Conservation (phyloP, 441 rosid species). For the Theobroma grandiflorum region DNA sequence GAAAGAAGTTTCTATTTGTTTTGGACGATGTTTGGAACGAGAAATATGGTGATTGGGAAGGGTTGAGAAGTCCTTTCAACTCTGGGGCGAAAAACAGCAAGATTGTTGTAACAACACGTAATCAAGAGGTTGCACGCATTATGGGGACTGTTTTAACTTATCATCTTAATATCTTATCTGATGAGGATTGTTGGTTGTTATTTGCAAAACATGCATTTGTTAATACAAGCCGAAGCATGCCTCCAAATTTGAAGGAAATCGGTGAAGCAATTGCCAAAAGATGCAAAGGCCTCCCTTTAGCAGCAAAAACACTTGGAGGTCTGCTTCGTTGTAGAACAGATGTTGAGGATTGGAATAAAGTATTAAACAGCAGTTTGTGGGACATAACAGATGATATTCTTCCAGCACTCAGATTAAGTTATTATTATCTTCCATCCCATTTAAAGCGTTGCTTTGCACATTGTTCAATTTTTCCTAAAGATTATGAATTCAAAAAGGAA, state of each 20-base stretch:
- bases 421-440: too few relatives aligned
- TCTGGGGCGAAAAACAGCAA: background rate
- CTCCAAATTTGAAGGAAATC: background rate
- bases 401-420: too few relatives aligned
- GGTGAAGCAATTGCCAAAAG: background rate
- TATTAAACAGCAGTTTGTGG: too few relatives aligned
- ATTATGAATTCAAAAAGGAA: too few relatives aligned
- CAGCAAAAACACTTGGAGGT: too few relatives aligned
- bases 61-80: background rate
- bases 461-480: too few relatives aligned
- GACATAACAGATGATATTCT: too few relatives aligned
- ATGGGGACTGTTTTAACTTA: conserved; percentile 1
- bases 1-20: background rate
- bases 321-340: too few relatives aligned
- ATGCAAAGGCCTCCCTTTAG: too few relatives aligned
- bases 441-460: too few relatives aligned
- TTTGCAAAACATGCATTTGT: background rate
- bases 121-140: background rate
- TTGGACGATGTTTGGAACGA: conserved; percentile 4
- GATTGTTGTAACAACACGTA: conserved; percentile 1
- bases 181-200: background rate
- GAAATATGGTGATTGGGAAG: background rate
- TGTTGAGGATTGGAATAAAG: too few relatives aligned
- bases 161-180: background rate
- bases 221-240: background rate